Evolutionary conservation across 2,329 filamentous ascomycete species (phyloP).

Genomic region (Periconia sp.): DNA sequence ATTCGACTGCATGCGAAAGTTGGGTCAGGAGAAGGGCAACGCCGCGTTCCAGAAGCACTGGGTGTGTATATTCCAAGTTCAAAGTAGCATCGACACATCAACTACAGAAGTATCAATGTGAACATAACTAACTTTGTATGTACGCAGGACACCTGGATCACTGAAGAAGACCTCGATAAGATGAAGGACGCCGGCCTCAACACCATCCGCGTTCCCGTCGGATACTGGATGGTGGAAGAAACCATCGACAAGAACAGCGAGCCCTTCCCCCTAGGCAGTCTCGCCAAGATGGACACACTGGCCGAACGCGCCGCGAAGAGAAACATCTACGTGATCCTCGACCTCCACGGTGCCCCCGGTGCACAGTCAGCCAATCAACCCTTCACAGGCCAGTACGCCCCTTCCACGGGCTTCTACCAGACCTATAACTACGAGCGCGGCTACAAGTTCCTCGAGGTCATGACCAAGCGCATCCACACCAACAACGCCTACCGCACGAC

Average conservation of each 20-base stretch:
- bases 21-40: conserved; percentile 53
- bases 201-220: conserved; percentile 57
- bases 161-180: conserved; percentile 50
- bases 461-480: conserved; percentile 55
- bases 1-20: conserved; percentile 56
- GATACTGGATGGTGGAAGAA: conserved; percentile 58
- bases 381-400: conserved; percentile 50
- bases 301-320: conserved; percentile 53
- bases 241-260: conserved; percentile 52
- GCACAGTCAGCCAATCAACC: conserved; percentile 51
- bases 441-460: conserved; percentile 58
- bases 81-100: too few species aligned
- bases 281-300: conserved; percentile 51
- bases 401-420: conserved; percentile 56
- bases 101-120: too few species aligned
- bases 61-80: conserved; percentile 12
- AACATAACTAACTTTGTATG: too few species aligned
- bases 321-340: conserved; percentile 57
- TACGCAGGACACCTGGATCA: conserved; percentile 51
- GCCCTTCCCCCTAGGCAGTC: conserved; percentile 54
- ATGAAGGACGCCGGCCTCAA: conserved; percentile 57
- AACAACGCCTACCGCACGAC: conserved; percentile 55
- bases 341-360: conserved; percentile 55
- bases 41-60: conserved; percentile 55
- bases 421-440: conserved; percentile 60